Conservation (phyloP, 2,329 filamentous ascomycete species). For the Lachnellula suecica region DNA sequence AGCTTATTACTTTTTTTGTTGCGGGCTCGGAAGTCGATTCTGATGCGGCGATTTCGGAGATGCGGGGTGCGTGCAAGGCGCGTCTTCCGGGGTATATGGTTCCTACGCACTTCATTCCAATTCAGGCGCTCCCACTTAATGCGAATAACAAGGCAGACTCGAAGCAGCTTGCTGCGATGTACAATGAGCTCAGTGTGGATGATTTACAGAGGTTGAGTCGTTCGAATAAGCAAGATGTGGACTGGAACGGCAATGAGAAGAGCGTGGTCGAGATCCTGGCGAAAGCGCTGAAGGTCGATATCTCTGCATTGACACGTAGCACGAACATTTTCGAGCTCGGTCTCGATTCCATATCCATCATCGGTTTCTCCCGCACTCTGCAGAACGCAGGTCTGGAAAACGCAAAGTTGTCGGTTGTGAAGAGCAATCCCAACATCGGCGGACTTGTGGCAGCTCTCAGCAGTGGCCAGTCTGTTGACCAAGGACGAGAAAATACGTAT, state of each 20-base stretch:
- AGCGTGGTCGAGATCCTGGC: constrained; percentile 54
- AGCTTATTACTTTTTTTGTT: constrained; percentile 76
- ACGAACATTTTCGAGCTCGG: constrained; percentile 83
- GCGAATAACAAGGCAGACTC: constrained; percentile 87
- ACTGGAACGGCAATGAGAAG: constrained; percentile 39
- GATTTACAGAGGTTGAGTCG: constrained; percentile 58
- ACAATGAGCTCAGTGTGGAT: constrained; percentile 55
- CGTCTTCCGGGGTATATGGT: constrained; percentile 86
- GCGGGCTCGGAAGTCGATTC: constrained; percentile 26
- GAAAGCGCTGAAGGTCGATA: constrained; percentile 32
- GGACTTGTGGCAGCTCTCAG: constrained; percentile 41
- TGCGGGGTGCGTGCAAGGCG: constrained; percentile 63
- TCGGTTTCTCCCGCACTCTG: constrained; percentile 65
- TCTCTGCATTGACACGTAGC: constrained; percentile 44
- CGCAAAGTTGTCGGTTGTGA: constrained; percentile 64
- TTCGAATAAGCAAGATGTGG: constrained; percentile 29
- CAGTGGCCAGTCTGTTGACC: not conserved
- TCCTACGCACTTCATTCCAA: constrained; percentile 75
- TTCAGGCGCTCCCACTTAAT: constrained; percentile 75
- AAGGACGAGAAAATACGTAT: constrained; percentile 19
- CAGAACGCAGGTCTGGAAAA: constrained; percentile 59
- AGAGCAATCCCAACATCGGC: constrained; percentile 57
- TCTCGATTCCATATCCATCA: constrained; percentile 82
- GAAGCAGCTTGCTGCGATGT: constrained; percentile 67
- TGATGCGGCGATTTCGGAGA: constrained; percentile 41